Percentiles rank a stretch among this genome's conserved stretches.
phyloP scores from a whole-genome alignment of 2,329 filamentous ascomycete genomes.

The Diplocarpon rosae region DNA sequence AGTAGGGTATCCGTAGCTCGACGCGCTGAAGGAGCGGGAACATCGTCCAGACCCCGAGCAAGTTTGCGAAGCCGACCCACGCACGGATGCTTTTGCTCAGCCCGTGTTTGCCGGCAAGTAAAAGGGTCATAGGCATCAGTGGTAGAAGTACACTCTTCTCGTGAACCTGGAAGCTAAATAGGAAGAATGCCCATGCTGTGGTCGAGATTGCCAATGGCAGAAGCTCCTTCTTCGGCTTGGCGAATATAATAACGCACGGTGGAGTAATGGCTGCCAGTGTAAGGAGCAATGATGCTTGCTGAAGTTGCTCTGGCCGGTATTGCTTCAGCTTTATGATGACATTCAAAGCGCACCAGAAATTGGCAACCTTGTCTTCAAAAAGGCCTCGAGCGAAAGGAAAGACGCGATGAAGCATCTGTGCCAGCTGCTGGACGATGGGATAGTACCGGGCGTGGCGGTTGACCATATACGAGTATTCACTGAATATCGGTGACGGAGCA shows the following conservation, averaged over 20 bases:
- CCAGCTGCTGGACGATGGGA: conserved; percentile 63
- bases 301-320: conserved; percentile 61
- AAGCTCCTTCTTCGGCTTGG: conserved; percentile 65
- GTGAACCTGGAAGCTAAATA: conserved; percentile 96
- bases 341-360: conserved; percentile 92
- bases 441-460: conserved; percentile 60
- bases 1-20: conserved; percentile 73
- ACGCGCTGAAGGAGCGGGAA: conserved; percentile 83
- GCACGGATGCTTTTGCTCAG: conserved; percentile 65
- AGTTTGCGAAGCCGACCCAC: conserved; percentile 95
- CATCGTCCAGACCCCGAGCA: conserved; percentile 84
- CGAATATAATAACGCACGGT: conserved; percentile 68
- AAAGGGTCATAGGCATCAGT: conserved; percentile 81
- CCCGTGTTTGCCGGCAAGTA: conserved; percentile 69
- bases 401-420: conserved; percentile 80
- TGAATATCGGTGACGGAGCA: conserved; percentile 52
- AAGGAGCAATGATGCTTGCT: conserved; percentile 60
- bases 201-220: conserved; percentile 72
- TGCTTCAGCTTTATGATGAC: conserved; percentile 76
- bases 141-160: conserved; percentile 95
- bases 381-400: conserved; percentile 93
- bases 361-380: conserved; percentile 98
- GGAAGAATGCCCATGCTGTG: conserved; percentile 91
- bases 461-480: conserved; percentile 44
- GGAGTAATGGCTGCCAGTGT: conserved; percentile 70